phyloP scores from a whole-genome alignment of 495 filamentous ascomycete species.

The Massariosphaeria phaeospora region DNA sequence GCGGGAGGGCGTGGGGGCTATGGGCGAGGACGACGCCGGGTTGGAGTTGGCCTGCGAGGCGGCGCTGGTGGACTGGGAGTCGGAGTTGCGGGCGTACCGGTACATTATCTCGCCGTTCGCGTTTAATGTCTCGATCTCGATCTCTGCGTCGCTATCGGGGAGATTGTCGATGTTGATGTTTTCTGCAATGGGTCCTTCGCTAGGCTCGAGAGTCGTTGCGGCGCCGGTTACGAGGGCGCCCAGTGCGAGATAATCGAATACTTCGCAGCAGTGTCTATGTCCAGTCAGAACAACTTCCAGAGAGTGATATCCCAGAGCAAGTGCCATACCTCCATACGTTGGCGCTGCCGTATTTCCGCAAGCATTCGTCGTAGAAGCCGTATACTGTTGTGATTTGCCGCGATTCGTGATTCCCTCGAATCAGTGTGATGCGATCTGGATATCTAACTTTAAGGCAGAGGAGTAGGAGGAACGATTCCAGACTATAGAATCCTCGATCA shows the following conservation, averaged over 20 bases:
- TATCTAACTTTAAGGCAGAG: constrained; percentile 96
- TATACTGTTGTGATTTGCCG: constrained; percentile 97
- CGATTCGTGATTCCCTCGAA: constrained; percentile 95
- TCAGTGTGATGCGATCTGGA: constrained; percentile 93
- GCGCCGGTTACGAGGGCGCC: constrained; percentile 92
- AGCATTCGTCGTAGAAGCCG: constrained; percentile 97
- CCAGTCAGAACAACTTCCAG: constrained; percentile 1
- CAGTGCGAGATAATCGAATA: constrained; percentile 95
- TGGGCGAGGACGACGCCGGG: constrained; percentile 47
- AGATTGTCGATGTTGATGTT: constrained; percentile 34
- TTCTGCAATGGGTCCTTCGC: constrained; percentile 43
- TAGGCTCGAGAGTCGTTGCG: constrained; percentile 61
- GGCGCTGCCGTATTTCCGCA: constrained; percentile 91
- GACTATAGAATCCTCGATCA: constrained; percentile 94
- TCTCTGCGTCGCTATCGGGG: constrained; percentile 57
- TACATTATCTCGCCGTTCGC: constrained; percentile 70
- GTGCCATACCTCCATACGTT: constrained; percentile 91
- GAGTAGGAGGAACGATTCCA: constrained; percentile 92
- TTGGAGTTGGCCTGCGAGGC: constrained; percentile 34
- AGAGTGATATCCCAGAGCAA: no score
- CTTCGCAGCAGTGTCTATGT: constrained; percentile 75
- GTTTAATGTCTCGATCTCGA: constrained; percentile 90
- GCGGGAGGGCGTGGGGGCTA: constrained; percentile 38
- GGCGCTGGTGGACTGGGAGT: constrained; percentile 25
- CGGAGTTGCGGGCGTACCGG: constrained; percentile 55